Conservation (phyloP, 139 green algal genomes). For the Astrephomene gubernaculifera region DNA sequence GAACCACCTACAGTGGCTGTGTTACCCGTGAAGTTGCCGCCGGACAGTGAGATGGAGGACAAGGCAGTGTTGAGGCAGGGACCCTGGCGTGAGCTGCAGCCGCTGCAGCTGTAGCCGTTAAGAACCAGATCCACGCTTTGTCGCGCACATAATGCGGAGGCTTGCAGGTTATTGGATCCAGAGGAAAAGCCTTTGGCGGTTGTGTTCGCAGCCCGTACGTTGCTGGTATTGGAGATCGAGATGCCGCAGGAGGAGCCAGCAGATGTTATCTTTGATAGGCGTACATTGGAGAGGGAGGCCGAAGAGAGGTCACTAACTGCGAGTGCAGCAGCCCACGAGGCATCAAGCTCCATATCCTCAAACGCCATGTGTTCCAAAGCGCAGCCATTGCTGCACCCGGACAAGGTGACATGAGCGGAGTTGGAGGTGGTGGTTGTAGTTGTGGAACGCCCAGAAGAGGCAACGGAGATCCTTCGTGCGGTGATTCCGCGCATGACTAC, state of each 20-base stretch:
- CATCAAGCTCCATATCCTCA: not conserved
- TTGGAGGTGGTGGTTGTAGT: too few species aligned
- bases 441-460: too few species aligned
- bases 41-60: not conserved
- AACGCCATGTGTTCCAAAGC: not conserved
- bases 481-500: not conserved
- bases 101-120: not conserved
- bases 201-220: too few species aligned
- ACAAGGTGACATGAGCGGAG: not conserved
- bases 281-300: too few species aligned
- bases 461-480: not conserved
- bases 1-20: not conserved
- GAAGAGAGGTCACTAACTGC: too few species aligned
- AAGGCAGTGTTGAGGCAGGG: not conserved
- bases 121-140: not conserved
- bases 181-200: too few species aligned
- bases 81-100: not conserved
- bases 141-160: not conserved
- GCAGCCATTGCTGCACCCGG: not conserved
- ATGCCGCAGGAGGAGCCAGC: too few species aligned
- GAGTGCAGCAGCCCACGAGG: not conserved
- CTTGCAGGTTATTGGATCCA: not conserved
- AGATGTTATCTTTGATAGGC: too few species aligned
- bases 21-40: not conserved
- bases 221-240: too few species aligned